These are phyloP conservation scores for Paraphoma chrysanthemicola DNA, from an alignment of 2,329 filamentous ascomycete genomes.

Conservation along the genomic window DNA sequence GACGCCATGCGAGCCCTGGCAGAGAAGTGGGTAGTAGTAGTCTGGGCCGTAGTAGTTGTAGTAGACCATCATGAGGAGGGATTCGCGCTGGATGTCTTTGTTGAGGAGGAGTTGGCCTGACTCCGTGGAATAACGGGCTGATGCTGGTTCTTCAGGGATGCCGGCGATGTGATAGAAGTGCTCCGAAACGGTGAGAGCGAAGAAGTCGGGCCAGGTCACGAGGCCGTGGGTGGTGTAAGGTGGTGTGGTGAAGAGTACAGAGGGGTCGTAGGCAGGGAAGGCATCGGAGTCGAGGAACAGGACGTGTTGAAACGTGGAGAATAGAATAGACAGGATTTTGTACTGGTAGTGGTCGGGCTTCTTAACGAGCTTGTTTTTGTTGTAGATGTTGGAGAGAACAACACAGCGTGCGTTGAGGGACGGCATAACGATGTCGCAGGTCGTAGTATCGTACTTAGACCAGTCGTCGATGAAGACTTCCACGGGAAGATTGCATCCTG, in stretches of 20 bases:
- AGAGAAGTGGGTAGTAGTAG: slow-evolving; percentile 59
- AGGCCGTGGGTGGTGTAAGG: slow-evolving; percentile 61
- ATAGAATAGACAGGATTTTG: slow-evolving; percentile 64
- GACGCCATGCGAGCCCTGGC: slow-evolving; percentile 52
- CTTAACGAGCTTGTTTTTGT: slow-evolving; percentile 14
- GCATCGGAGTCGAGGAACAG: slow-evolving; percentile 66
- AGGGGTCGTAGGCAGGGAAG: slow-evolving; percentile 58
- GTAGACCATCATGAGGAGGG: slow-evolving; percentile 59
- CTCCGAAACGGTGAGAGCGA: slow-evolving; percentile 52
- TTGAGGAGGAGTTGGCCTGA: slow-evolving; percentile 58
- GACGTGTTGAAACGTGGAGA: slow-evolving; percentile 65
- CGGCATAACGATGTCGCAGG: slow-evolving; percentile 49
- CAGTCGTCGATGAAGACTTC: slow-evolving; percentile 50
- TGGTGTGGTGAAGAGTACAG: slow-evolving; percentile 57
- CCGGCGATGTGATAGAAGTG: slow-evolving; percentile 55
- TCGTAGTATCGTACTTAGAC: slow-evolving; percentile 46
- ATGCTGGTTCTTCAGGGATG: slow-evolving; percentile 39
- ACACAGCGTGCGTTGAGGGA: slow-evolving; percentile 50
- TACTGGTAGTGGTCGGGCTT: slow-evolving; percentile 55
- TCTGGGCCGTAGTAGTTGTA: slow-evolving; percentile 64
- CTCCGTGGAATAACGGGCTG: slow-evolving; percentile 51
- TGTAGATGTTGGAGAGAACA: slow-evolving; percentile 36
- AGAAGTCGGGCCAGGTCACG: slow-evolving; percentile 66
- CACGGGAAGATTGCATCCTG: slow-evolving; percentile 59
- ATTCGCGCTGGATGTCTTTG: slow-evolving; percentile 56